These are phyloP conservation scores for Pythium phragmitis DNA, from an alignment of 352 stramenopile genomes.

Conservation along the genomic window DNA sequence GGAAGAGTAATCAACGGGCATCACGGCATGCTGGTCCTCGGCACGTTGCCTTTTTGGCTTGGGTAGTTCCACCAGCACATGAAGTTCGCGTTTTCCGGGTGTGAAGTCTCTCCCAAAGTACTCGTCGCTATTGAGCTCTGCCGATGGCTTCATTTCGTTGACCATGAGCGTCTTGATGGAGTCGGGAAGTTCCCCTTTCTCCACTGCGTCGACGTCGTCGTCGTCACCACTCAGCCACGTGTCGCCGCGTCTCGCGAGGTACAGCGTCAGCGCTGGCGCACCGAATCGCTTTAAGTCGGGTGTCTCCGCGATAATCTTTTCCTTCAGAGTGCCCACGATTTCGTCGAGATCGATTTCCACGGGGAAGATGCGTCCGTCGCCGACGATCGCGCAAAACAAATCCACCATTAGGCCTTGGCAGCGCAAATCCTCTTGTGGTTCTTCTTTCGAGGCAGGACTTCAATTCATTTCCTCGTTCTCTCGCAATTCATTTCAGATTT, in stretches of 20 bases:
- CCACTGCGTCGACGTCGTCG: background rate
- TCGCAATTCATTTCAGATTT: too few relatives aligned
- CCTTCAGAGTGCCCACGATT: background rate
- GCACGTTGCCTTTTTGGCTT: too few relatives aligned
- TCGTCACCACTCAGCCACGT: background rate
- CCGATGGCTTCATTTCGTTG: background rate
- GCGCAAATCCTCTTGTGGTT: too few relatives aligned
- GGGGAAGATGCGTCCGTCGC: background rate
- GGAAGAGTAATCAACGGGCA: background rate
- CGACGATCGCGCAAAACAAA: constrained; percentile 3
- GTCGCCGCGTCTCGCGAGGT: background rate
- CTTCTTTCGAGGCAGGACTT: too few relatives aligned
- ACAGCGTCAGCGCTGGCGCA: background rate
- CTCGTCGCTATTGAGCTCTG: background rate
- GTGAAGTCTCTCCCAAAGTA: background rate
- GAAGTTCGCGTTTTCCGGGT: too few relatives aligned
- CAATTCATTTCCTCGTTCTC: too few relatives aligned
- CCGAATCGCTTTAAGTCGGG: background rate
- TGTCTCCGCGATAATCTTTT: background rate
- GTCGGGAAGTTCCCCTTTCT: background rate
- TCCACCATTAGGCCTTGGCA: background rate
- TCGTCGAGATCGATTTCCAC: background rate
- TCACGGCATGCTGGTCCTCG: too few relatives aligned
- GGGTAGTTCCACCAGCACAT: too few relatives aligned
- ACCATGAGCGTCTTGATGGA: background rate